Evolutionary conservation across 1,139 yeast species (phyloP), one percentile per base, ranked within the genome.

Genomic region (Candida frijolesensis): DNA sequence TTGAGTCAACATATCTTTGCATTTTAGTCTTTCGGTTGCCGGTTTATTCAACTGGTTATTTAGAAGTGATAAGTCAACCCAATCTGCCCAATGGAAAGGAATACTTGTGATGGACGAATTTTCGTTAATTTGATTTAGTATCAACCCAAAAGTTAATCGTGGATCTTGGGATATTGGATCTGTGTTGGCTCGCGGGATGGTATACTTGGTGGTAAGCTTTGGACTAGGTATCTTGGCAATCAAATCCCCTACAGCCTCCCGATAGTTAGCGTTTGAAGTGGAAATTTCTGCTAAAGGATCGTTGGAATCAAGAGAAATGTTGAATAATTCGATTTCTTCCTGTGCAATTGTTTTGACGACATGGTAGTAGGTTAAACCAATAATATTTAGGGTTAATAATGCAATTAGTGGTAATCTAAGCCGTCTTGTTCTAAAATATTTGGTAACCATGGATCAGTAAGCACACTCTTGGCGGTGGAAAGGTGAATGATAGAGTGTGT

Each of bases 11-110:
- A 53, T 15, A 44, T 51, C 51, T 38, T 40, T 25, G 56, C 75
- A 70, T 18, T 54, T 54, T 12, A 60, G 54, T 34, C 65, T 54
- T 22, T 57, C 52, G 8, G 51, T 50, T 48, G 60, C 46, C 7
- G 63, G 61, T 45, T 57, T 47, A 4, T 44, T 62, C 5, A 82
- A 61, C 55, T 72, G 76, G 44, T 65, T 63, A 56, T 83, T 76
- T 44, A 84, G 63, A 33, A 49, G 45, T 1, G 64, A 52, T 38
- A 63, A 53, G 51, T 63, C 65, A 2, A 59, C 60, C 67, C 67
- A 63, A 52, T 63, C 67, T 32, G 56, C 58, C 67, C 67, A 63
- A 50, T 63, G 62, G 44, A 2, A 62, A 48, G 87, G 85, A 30
- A 68, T 65, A 8, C 42, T 22, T 15, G 32, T 45, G 1, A 44